Evolutionary conservation across 1,139 yeast genomes (phyloP).

Genomic region (Diutina rugosa): DNA sequence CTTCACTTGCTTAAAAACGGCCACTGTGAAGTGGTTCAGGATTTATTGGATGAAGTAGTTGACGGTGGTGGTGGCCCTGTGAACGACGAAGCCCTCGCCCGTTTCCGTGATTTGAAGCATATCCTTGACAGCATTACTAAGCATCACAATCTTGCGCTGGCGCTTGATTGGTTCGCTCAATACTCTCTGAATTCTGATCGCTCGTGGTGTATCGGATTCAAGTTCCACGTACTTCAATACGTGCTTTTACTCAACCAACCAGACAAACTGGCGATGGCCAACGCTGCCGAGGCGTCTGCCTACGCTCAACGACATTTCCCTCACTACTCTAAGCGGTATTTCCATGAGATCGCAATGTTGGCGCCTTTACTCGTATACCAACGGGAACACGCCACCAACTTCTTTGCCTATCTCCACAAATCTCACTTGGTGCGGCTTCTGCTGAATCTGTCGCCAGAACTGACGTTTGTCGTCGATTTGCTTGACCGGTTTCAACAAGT

Average conservation of each 20-base stretch:
- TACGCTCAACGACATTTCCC: constrained; percentile 46
- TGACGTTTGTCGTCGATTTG: constrained; percentile 27
- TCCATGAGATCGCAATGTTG: constrained; percentile 38
- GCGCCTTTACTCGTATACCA: constrained; percentile 34
- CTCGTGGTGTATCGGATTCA: constrained; percentile 33
- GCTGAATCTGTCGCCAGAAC: constrained; percentile 12
- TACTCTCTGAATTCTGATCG: background rate
- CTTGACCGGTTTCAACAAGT: constrained; percentile 26
- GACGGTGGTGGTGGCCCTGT: constrained; percentile 9
- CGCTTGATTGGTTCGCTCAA: constrained; percentile 23
- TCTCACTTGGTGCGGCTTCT: constrained; percentile 6
- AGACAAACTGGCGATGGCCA: constrained; percentile 10
- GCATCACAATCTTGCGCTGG: constrained; percentile 21
- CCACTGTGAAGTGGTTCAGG: constrained; percentile 24
- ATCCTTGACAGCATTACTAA: constrained; percentile 24
- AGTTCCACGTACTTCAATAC: constrained; percentile 51
- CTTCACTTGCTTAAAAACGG: constrained; percentile 31
- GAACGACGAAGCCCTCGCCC: constrained; percentile 13
- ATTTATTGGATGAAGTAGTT: constrained; percentile 14
- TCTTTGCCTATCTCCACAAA: constrained; percentile 9
- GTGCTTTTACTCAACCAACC: constrained; percentile 22
- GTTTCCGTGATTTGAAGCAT: constrained; percentile 19
- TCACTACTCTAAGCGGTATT: constrained; percentile 23
- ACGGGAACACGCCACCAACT: constrained; percentile 7
- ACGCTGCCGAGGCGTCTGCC: constrained; percentile 32